Evolutionary conservation across 805 yeast genomes (phyloP), one percentile per base, ranked within the genome.

Genomic region (Spathaspora hagerdaliae): DNA sequence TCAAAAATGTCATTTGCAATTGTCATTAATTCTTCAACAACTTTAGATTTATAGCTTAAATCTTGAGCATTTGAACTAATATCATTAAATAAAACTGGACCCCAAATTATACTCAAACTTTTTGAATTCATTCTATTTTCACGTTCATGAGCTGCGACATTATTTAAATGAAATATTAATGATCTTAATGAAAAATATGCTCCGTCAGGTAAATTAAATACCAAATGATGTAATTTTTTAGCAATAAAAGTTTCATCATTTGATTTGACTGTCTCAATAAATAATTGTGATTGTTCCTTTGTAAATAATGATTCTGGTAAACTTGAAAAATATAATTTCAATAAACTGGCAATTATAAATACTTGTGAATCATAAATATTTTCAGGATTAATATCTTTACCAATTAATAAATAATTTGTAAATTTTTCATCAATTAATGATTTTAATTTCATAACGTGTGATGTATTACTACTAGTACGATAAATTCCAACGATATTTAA

Each of bases 91-190:
- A 94, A 67, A 2, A 87, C 87, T 14, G 96, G 96, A 0, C 97
- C 97, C 99, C 99, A 94, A 34, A 92, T 90, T 35, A 88, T 87
- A 39, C 96, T 87, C 55, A 94, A 64, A 48, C 86, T 84, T 57
- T 84, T 83, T 47, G 83, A 74, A 39, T 82, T 82, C 99, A 94
- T 94, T 60, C 94, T 77, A 60, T 90, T 89, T 32, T 65, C 54
- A 15, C 74, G 73, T 56, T 82, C 83, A 45, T 81, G 73, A 27
- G 77, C 75, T 34, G 84, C 80, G 11, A 94, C 83, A 45, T 84
- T 78, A 50, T 84, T 82, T 50, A 94, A 77, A 63, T 94, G 99
- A 74, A 92, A 88, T 1, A 91, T 70, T 52, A 94, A 69, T 32
- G 88, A 81, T 52, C 97, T 73, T 54, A 94, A 73, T 0, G 98